Percentiles rank a stretch among this genome's conserved stretches.
Evolutionary conservation across 805 yeast species (phyloP).

Genomic region (Candida palmyrensis): DNA sequence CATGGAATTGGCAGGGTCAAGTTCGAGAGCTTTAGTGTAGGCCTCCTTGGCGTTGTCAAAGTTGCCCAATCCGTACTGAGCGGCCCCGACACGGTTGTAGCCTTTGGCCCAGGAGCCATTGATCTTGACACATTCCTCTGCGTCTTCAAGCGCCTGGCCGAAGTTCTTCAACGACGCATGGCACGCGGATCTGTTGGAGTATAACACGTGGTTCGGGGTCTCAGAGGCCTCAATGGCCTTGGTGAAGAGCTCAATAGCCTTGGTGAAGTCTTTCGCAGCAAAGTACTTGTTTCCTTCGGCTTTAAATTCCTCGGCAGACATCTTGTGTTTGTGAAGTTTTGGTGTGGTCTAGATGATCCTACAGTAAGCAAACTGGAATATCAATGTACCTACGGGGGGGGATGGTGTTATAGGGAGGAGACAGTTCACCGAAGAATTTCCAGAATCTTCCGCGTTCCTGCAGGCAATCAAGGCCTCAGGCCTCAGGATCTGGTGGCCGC

Average conservation of each 20-base stretch:
- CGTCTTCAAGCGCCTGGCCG: slow-evolving; percentile 74
- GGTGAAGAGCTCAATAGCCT: slow-evolving; percentile 77
- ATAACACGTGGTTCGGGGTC: slow-evolving; percentile 85
- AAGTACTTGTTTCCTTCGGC: slow-evolving; percentile 93
- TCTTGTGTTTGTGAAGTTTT: neutral
- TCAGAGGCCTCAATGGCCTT: slow-evolving; percentile 83
- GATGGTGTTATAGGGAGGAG: neutral
- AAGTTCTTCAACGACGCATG: slow-evolving; percentile 77
- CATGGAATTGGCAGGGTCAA: slow-evolving; percentile 79
- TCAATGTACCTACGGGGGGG: too few relatives aligned
- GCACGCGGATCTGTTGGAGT: slow-evolving; percentile 90
- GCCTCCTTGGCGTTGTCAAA: slow-evolving; percentile 67
- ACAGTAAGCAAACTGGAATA: too few relatives aligned
- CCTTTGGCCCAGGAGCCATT: slow-evolving; percentile 95
- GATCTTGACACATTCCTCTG: slow-evolving; percentile 74
- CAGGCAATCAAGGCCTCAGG: neutral
- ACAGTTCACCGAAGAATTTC: slow-evolving; percentile 2
- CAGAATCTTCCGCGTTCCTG: slow-evolving; percentile 4
- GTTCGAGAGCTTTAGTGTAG: slow-evolving; percentile 73
- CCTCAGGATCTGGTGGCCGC: neutral
- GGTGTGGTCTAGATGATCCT: too few relatives aligned
- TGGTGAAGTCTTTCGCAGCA: slow-evolving; percentile 74
- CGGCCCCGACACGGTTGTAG: slow-evolving; percentile 89
- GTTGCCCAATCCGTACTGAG: slow-evolving; percentile 80
- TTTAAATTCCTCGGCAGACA: slow-evolving; percentile 72